phyloP scores from a whole-genome alignment of 331 rosid species.

The Quercus lobata region DNA sequence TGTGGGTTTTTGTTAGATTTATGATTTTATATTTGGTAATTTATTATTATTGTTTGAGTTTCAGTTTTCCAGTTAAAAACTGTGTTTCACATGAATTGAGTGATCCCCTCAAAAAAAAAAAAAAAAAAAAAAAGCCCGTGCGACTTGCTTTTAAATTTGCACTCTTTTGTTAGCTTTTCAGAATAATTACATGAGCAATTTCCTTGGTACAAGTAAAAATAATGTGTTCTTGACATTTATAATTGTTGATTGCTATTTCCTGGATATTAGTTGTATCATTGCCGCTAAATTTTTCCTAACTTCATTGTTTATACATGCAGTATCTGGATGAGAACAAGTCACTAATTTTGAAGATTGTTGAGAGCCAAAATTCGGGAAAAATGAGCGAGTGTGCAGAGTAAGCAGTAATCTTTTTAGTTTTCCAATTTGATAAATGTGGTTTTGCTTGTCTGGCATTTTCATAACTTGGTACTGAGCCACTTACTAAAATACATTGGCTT shows the following conservation, averaged over 20 bases:
- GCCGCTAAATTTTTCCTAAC: not conserved
- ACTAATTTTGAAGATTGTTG: slow-evolving; percentile 93
- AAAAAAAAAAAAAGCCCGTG: not conserved
- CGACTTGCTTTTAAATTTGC: not conserved
- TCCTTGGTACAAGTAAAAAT: not conserved
- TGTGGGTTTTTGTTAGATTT: not conserved
- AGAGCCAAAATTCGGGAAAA: slow-evolving; percentile 94
- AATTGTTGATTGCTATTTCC: not conserved
- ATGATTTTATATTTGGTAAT: not conserved
- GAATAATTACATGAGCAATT: not conserved
- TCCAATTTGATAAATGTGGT: not conserved
- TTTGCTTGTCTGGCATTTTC: slow-evolving; percentile 10
- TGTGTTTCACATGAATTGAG: not conserved
- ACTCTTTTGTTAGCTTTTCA: not conserved
- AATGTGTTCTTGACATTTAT: not conserved
- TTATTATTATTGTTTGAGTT: not conserved
- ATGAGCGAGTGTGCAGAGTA: slow-evolving; percentile 96
- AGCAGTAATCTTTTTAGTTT: slow-evolving; percentile 22
- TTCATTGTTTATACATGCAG: slow-evolving; percentile 40
- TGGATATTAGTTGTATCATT: not conserved
- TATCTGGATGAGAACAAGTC: slow-evolving; percentile 98
- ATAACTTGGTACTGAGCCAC: not conserved
- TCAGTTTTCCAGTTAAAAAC: not conserved
- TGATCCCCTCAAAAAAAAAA: not conserved
- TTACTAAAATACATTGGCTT: not conserved